phyloP scores from a whole-genome alignment of 805 yeast species.

The Grigorovia humatica region DNA sequence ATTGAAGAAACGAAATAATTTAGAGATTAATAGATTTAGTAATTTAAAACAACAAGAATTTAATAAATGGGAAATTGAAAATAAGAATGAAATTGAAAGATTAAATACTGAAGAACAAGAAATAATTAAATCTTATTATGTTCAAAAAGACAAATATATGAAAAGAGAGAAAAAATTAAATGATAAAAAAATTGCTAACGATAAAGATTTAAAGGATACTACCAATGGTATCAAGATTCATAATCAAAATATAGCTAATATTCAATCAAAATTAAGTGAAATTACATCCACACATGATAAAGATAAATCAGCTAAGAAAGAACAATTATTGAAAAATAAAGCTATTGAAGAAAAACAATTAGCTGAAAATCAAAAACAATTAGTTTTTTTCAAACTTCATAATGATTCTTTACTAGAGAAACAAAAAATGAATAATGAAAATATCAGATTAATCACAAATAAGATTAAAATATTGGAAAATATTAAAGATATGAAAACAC shows the following conservation, averaged over 20 bases:
- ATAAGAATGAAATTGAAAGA: slow-evolving; percentile 20
- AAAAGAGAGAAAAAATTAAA: slow-evolving; percentile 23
- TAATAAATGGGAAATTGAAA: slow-evolving; percentile 20
- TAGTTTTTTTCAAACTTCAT: slow-evolving; percentile 23
- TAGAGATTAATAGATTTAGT: background rate
- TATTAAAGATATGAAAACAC: background rate
- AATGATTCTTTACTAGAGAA: background rate
- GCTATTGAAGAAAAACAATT: slow-evolving; percentile 25
- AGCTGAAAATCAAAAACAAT: slow-evolving; percentile 27
- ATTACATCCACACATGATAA: background rate
- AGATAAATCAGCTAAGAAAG: slow-evolving; percentile 9
- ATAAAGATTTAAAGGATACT: slow-evolving; percentile 4
- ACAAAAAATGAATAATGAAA: background rate
- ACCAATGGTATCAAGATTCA: slow-evolving; percentile 20
- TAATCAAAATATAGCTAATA: slow-evolving; percentile 10
- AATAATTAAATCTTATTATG: slow-evolving; percentile 34
- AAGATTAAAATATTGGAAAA: background rate
- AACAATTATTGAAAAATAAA: slow-evolving; percentile 25
- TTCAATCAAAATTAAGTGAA: slow-evolving; percentile 12
- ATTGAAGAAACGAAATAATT: background rate
- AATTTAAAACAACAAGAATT: slow-evolving; percentile 9
- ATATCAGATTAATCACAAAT: background rate
- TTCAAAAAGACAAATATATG: slow-evolving; percentile 28
- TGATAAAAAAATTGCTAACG: slow-evolving; percentile 29
- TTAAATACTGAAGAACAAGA: slow-evolving; percentile 21